Evolutionary conservation across 2,329 filamentous ascomycete species (phyloP), one percentile per base, ranked within the genome.

Genomic region (Penicillium sp.): DNA sequence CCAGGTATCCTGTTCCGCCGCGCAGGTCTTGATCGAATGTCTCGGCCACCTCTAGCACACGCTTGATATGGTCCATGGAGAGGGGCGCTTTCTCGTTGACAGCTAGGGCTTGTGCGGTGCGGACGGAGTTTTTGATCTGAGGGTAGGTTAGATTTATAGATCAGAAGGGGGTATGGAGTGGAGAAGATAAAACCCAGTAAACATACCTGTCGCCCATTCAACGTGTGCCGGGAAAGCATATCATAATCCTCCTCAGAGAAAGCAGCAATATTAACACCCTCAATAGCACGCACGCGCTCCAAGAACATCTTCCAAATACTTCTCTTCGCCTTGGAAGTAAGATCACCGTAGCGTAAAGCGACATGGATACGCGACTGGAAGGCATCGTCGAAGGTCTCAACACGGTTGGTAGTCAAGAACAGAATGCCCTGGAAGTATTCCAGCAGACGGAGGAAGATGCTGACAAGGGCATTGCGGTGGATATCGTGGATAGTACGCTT

Each of bases 371-470:
- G 85, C 10, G 86, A 90, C 69, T 94, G 89, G 79, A 96, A 96
- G 0, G 92, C 92, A 59, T 94, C 90, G 65, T 96, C 92, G 66
- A 96, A 95, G 0, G 89, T 92, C 77, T 87, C 76, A 1, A 95
- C 90, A 1, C 91, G 85, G 70, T 96, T 96, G 2, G 92, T 96
- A 0, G 92, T 96, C 26, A 96, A 75, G 77, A 96, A 95, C 5
- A 96, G 73, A 51, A 96, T 95, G 3, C 92, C 92, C 69, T 95
- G 89, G 76, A 95, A 96, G 72, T 96, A 96, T 73, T 97, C 92
- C 0, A 96, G 80, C 55, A 93, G 81, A 0, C 91, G 86, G 2
- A 96, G 78, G 79, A 96, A 96, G 66, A 96, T 90, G 70, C 87
- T 90, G 50, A 96, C 92, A 1, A 94, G 83, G 0, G 89, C 88